Percentiles rank a stretch among this genome's conserved stretches.
Conservation (phyloP, 805 yeast genomes). For the Grigorovia humatica region DNA sequence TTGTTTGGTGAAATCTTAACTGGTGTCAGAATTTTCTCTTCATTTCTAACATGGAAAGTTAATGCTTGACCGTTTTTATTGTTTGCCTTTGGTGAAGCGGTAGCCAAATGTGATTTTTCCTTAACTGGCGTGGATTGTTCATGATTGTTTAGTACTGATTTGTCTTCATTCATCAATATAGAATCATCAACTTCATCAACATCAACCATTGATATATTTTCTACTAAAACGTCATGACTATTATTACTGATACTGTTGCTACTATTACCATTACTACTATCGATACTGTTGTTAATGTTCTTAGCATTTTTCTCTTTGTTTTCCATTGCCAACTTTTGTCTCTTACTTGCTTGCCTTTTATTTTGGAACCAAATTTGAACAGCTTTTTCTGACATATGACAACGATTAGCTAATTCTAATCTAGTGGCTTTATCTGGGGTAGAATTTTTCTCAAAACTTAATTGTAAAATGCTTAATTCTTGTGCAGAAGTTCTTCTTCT, state of each 20-base stretch:
- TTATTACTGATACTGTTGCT: neutral
- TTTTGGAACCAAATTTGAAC: conserved; percentile 99
- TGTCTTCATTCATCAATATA: neutral
- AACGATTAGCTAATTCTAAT: conserved; percentile 64
- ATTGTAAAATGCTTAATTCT: conserved; percentile 71
- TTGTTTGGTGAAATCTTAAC: conserved; percentile 25
- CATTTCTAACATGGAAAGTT: conserved; percentile 25
- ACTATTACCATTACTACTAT: neutral
- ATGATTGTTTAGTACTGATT: neutral
- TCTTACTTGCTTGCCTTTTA: conserved; percentile 73
- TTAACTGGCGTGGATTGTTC: conserved; percentile 9
- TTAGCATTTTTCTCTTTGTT: neutral
- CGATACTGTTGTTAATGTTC: neutral
- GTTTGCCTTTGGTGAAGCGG: conserved; percentile 2
- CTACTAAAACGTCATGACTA: conserved; percentile 2
- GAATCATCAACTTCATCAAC: neutral
- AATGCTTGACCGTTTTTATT: conserved; percentile 24
- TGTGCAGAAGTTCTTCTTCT: conserved; percentile 90
- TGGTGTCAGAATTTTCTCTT: conserved; percentile 23
- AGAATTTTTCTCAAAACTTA: conserved; percentile 63
- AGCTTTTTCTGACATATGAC: conserved; percentile 93
- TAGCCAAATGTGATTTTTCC: neutral
- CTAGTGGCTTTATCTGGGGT: conserved; percentile 77
- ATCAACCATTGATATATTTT: neutral
- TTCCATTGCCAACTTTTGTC: conserved; percentile 26